Conservation (phyloP, 768 basidiomycete genomes). For the Tubosaeta sp. region DNA sequence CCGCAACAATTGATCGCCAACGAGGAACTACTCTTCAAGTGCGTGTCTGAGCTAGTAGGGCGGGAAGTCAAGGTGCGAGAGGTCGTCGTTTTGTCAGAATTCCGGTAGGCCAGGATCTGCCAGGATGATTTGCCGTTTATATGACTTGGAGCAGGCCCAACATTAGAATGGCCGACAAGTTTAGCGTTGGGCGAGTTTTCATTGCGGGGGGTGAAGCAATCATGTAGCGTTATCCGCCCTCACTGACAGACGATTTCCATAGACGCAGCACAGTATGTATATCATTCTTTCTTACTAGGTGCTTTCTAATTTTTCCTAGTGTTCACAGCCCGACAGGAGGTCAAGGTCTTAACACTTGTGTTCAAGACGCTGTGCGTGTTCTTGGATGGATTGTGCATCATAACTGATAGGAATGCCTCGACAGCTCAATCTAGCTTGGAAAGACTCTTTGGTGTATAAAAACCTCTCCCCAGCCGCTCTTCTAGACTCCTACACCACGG, state of each 20-base stretch:
- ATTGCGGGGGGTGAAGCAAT: conserved; percentile 38
- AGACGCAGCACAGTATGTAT: conserved; percentile 45
- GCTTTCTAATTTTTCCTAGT: conserved; percentile 1
- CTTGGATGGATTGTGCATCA: neutral
- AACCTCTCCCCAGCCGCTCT: conserved; percentile 32
- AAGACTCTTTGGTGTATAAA: conserved; percentile 39
- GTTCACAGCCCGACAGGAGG: conserved; percentile 22
- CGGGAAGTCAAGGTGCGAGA: conserved; percentile 31
- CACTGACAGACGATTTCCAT: neutral
- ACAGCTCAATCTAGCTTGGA: conserved; percentile 44
- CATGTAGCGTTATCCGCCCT: neutral
- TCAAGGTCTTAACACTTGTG: conserved; percentile 34
- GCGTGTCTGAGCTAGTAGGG: conserved; percentile 26
- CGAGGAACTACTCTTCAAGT: conserved; percentile 25
- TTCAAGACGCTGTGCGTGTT: conserved; percentile 36
- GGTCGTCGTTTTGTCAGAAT: conserved; percentile 23
- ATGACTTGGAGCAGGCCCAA: conserved; percentile 35
- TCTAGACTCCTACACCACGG: conserved; percentile 38
- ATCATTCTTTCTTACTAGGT: neutral
- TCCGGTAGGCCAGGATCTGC: conserved; percentile 21
- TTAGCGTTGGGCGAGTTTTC: conserved; percentile 42
- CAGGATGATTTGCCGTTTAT: neutral
- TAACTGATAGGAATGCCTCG: neutral
- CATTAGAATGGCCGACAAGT: conserved; percentile 44
- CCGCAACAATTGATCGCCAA: conserved; percentile 15